Evolutionary conservation across 768 basidiomycete species (phyloP).

Genomic region (Fomitopsis pulvina): DNA sequence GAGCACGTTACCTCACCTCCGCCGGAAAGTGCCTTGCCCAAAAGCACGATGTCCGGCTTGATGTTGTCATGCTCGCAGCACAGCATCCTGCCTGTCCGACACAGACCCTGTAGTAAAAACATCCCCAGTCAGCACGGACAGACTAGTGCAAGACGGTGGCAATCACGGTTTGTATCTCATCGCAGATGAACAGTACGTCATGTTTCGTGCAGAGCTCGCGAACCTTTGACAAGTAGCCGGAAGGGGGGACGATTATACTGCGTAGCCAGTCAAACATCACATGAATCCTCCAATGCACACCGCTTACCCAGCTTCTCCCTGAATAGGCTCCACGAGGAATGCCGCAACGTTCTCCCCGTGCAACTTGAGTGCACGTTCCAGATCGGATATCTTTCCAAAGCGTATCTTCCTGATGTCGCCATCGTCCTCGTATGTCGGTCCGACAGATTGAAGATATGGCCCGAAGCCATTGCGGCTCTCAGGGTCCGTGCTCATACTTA

Average conservation of each 20-base stretch:
- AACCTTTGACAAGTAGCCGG: slow-evolving; percentile 75
- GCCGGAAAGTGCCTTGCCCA: slow-evolving; percentile 96
- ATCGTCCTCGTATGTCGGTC: slow-evolving; percentile 61
- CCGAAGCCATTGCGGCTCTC: slow-evolving; percentile 85
- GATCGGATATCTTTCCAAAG: slow-evolving; percentile 76
- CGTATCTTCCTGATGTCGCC: slow-evolving; percentile 56
- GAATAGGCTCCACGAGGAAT: slow-evolving; percentile 95
- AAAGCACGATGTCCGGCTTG: slow-evolving; percentile 85
- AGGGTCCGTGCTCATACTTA: slow-evolving; percentile 93
- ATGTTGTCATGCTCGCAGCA: slow-evolving; percentile 83
- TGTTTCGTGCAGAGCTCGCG: slow-evolving; percentile 85
- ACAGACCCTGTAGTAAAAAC: slow-evolving; percentile 62
- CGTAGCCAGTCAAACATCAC: background rate
- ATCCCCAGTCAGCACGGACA: background rate
- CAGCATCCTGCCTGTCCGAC: slow-evolving; percentile 91
- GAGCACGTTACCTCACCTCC: slow-evolving; percentile 52
- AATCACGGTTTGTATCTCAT: slow-evolving; percentile 92
- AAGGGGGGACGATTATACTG: slow-evolving; percentile 88
- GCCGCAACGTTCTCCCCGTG: slow-evolving; percentile 84
- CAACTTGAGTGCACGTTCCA: slow-evolving; percentile 73
- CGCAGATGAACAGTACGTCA: slow-evolving; percentile 94
- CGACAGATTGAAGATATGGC: slow-evolving; percentile 82
- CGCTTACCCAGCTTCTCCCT: slow-evolving; percentile 94
- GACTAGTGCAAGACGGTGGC: background rate
- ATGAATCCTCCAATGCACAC: background rate